Base-by-base conservation (phyloP, 2,329 filamentous ascomycete genomes). In the Xylariomycetidae sp. region DNA sequence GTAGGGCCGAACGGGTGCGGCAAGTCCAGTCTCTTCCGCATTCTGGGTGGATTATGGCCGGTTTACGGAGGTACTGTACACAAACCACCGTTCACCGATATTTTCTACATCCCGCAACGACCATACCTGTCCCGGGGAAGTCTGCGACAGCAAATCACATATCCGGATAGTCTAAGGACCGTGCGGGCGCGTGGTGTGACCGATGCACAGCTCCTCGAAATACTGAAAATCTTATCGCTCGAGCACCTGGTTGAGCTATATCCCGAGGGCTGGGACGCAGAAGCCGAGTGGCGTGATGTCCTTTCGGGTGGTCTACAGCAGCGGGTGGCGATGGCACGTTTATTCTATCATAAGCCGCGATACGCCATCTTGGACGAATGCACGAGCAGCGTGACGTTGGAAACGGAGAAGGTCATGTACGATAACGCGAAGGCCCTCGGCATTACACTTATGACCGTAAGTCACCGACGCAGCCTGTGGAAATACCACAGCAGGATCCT, bases 311-410 rank as follows among this genome's bases (percentile, higher is more conserved):
- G 92, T 6, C 71, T 96, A 14, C 92, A 98, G 64, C 92, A 98
- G 66, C 84, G 92, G 33, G 86, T 98, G 15, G 92, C 92, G 40
- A 97, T 97, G 87, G 92, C 92, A 1, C 75, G 92, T 0, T 74
- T 95, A 13, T 96, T 96, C 63, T 97, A 97, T 62, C 90, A 97
- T 63, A 74, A 80, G 8, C 90, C 90, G 0, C 82, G 85, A 49
- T 97, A 95, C 59, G 92, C 92, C 9, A 98, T 98, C 47, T 70
- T 98, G 23, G 92, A 98, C 58, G 92, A 98, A 65, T 98, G 92
- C 62, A 98, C 92, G 6, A 89, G 83, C 36, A 88, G 81, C 33
- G 88, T 98, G n/a, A 96, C 94, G 12, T 73, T 96, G 17, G 90
- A 97, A 49, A 88, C 89, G 40, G 92, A 98, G 56, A 84, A 88